Base-by-base conservation (phyloP, 495 filamentous ascomycete species). In the Aspergillus incahuasiensis region DNA sequence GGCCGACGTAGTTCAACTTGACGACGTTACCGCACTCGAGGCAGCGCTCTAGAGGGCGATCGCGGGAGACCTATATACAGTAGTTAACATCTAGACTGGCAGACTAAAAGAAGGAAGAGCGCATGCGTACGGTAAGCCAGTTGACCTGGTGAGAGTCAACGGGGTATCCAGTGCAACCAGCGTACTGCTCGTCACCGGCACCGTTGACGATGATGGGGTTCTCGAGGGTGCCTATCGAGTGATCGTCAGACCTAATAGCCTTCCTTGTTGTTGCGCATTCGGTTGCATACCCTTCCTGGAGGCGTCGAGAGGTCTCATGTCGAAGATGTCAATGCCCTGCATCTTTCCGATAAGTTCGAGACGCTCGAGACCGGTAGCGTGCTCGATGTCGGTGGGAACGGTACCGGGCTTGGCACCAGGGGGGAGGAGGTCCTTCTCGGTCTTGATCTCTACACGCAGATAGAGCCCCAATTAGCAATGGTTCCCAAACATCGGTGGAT, bases 261-360 rank as follows among this genome's bases (percentile, higher is more conserved):
- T 39, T 50, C 21, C 15, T 11, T 3, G 9, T 25, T 12, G 24
- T 43, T 0, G 40, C 5, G 32, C 12, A 35, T 41, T 13, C 1
- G 22, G 11, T 18, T 28, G 67, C 82, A 54, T 76, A 90, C 89
- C 91, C 78, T 83, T 85, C 57, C 94, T 84, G 61, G 87, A 92
- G 34, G 94, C 82, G 77, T 96, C 92, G 59, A 99, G 80, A 42
- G 94, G 95, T 74, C 85, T 87, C 92, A 96, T 96, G 74, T 99
- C 95, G 76, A 97, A 99, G 68, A 97, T 80, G 72, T 99, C 94
- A 59, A 99, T 80, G 62, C 94, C 90, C 79, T 97, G 89, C 87
- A 97, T 96, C 83, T 99, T 99, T 73, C 94, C 94, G 74, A 97
- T 78, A 64, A 99, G 92, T 74, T 99, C 94, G 65, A 99, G 83